Conservation (phyloP, 495 filamentous ascomycete species). For the Aspergillus incahuasiensis region DNA sequence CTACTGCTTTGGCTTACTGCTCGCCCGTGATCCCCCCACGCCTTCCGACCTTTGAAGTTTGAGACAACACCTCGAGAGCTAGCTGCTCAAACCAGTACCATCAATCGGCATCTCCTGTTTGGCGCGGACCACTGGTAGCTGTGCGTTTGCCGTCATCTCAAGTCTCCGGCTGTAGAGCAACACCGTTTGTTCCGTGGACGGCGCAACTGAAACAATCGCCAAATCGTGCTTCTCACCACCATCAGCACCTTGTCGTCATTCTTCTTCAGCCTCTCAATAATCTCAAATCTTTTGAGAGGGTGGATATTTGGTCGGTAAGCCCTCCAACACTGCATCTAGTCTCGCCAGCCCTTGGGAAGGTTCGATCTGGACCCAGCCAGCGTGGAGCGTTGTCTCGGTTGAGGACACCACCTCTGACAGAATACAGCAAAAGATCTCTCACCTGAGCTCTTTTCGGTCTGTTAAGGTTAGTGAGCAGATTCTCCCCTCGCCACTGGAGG, state of each 20-base stretch:
- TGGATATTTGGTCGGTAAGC: conserved; percentile 11
- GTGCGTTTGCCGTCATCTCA: conserved; percentile 16
- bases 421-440: conserved; percentile 16
- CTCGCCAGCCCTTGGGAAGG: conserved; percentile 5
- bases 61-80: neutral
- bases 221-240: conserved; percentile 1
- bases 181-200: conserved; percentile 22
- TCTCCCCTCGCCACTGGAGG: conserved; percentile 25
- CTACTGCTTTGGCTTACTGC: conserved; percentile 11
- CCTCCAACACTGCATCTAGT: conserved; percentile 10
- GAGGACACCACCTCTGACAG: conserved; percentile 24
- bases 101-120: conserved; percentile 6
- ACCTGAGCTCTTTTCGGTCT: conserved; percentile 15
- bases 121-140: conserved; percentile 7
- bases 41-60: conserved; percentile 6
- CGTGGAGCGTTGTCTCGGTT: conserved; percentile 37
- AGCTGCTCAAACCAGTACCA: neutral
- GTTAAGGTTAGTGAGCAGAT: conserved; percentile 28
- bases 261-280: conserved; percentile 3
- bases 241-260: conserved; percentile 9
- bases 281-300: conserved; percentile 16
- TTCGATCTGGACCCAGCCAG: conserved; percentile 18
- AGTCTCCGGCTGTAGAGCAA: conserved; percentile 15
- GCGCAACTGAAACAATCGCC: conserved; percentile 17
- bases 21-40: conserved; percentile 3